Percentiles rank a stretch among this genome's conserved stretches.
These are phyloP conservation scores for Fusarium acutatum DNA, from an alignment of 2,329 filamentous ascomycete species.

Conservation along the genomic window DNA sequence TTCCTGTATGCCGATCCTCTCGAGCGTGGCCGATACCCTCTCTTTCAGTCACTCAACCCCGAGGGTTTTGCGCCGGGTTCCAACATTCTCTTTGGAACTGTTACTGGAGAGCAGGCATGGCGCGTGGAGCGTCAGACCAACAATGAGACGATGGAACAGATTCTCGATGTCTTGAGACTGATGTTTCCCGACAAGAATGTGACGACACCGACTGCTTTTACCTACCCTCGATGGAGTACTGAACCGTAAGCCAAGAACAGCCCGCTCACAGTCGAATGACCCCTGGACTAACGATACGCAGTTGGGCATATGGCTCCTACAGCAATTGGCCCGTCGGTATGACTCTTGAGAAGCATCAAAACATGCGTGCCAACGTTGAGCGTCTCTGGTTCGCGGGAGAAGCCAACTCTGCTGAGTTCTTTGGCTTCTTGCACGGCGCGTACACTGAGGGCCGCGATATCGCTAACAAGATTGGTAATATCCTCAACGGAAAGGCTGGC, in stretches of 20 bases:
- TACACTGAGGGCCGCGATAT: constrained; percentile 65
- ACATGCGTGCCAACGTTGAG: constrained; percentile 70
- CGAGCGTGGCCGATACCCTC: constrained; percentile 57
- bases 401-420: constrained; percentile 69
- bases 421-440: constrained; percentile 71
- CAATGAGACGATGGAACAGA: constrained; percentile 63
- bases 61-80: constrained; percentile 67
- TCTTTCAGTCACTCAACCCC: constrained; percentile 70
- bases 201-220: constrained; percentile 67
- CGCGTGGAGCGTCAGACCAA: constrained; percentile 68
- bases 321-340: constrained; percentile 73
- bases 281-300: neutral
- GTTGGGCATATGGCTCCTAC: constrained; percentile 67
- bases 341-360: constrained; percentile 72
- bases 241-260: constrained; percentile 29
- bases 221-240: constrained; percentile 57
- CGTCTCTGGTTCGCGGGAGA: constrained; percentile 73
- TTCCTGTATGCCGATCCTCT: constrained; percentile 56
- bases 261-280: accelerated
- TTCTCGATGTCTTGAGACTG: constrained; percentile 63
- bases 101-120: constrained; percentile 46
- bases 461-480: constrained; percentile 53
- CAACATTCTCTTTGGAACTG: constrained; percentile 71
- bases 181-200: constrained; percentile 69
- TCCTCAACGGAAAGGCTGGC: constrained; percentile 9